Percentiles rank a stretch among this genome's conserved stretches.
Evolutionary conservation across 179 eudicot species (phyloP).

Genomic region (Camellia oleifera): DNA sequence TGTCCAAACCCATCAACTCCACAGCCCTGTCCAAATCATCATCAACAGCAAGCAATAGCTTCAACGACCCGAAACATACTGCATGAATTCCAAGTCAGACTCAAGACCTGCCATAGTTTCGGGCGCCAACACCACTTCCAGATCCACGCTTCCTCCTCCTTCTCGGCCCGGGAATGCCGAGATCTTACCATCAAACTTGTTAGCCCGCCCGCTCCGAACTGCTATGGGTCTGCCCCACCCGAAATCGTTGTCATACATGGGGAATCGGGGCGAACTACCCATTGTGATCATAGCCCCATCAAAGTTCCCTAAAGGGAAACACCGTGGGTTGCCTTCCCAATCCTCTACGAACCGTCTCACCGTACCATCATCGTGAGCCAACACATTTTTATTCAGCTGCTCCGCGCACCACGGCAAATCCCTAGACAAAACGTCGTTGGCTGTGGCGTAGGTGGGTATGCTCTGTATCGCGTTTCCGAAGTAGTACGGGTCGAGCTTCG

Average conservation of each 20-base stretch:
- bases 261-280: slow-evolving; percentile 86
- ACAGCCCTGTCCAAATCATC: neutral
- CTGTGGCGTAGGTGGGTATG: slow-evolving; percentile 47
- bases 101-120: slow-evolving; percentile 69
- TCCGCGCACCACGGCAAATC: slow-evolving; percentile 59
- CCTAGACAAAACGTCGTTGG: slow-evolving; percentile 28
- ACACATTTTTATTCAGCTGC: slow-evolving; percentile 55
- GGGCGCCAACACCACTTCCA: slow-evolving; percentile 72
- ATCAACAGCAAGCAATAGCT: neutral
- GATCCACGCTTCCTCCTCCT: slow-evolving; percentile 71
- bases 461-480: slow-evolving; percentile 78
- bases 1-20: neutral
- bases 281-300: slow-evolving; percentile 84
- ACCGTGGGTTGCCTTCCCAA: slow-evolving; percentile 75
- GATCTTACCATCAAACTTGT: slow-evolving; percentile 87
- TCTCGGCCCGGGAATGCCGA: slow-evolving; percentile 89
- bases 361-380: slow-evolving; percentile 43
- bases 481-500: slow-evolving; percentile 46
- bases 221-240: slow-evolving; percentile 88
- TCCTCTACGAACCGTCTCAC: slow-evolving; percentile 48
- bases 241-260: slow-evolving; percentile 85
- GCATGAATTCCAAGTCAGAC: slow-evolving; percentile 72
- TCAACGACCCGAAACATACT: slow-evolving; percentile 28
- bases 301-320: slow-evolving; percentile 79
- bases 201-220: slow-evolving; percentile 71